Percentiles rank a stretch among this genome's conserved stretches.
phyloP scores from a whole-genome alignment of 768 basidiomycete species.

The Leccinum subtestaceum region DNA sequence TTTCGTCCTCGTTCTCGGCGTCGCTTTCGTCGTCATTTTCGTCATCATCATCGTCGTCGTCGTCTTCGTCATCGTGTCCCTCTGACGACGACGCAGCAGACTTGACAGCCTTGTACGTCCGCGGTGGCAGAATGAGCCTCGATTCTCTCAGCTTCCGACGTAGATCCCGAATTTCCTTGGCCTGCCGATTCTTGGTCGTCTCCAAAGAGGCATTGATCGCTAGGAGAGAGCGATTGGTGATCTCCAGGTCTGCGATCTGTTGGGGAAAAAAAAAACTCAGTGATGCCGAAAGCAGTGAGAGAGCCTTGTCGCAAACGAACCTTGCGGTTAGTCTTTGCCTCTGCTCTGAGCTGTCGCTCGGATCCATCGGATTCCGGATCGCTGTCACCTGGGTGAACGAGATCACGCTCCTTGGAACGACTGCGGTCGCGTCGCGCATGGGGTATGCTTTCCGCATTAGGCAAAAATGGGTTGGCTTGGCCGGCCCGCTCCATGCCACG shows the following conservation, averaged over 20 bases:
- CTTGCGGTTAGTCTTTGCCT: conserved; percentile 87
- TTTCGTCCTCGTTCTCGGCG: conserved; percentile 40
- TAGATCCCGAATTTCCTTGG: conserved; percentile 82
- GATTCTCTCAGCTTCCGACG: conserved; percentile 81
- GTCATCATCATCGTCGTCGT: conserved; percentile 37
- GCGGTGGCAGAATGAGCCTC: conserved; percentile 72
- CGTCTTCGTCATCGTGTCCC: conserved; percentile 33
- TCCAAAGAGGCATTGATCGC: conserved; percentile 84
- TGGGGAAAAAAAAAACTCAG: conserved; percentile 1
- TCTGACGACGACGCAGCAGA: conserved; percentile 40
- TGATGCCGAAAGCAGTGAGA: not conserved
- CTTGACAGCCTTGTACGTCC: conserved; percentile 53
- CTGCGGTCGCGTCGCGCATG: conserved; percentile 17
- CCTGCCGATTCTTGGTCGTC: conserved; percentile 73
- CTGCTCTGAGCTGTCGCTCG: conserved; percentile 58
- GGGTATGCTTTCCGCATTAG: conserved; percentile 15
- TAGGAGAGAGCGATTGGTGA: conserved; percentile 82
- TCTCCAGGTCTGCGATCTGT: conserved; percentile 90
- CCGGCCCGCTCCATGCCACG: conserved; percentile 29
- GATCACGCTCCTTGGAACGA: conserved; percentile 19
- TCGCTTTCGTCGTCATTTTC: conserved; percentile 40
- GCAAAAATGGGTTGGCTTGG: conserved; percentile 6
- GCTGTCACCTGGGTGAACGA: conserved; percentile 27
- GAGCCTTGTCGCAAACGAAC: conserved; percentile 35
- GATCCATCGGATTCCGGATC: conserved; percentile 35